Evolutionary conservation across 2,329 filamentous ascomycete species (phyloP).

Genomic region (Magnaporthiopsis rhizophila): DNA sequence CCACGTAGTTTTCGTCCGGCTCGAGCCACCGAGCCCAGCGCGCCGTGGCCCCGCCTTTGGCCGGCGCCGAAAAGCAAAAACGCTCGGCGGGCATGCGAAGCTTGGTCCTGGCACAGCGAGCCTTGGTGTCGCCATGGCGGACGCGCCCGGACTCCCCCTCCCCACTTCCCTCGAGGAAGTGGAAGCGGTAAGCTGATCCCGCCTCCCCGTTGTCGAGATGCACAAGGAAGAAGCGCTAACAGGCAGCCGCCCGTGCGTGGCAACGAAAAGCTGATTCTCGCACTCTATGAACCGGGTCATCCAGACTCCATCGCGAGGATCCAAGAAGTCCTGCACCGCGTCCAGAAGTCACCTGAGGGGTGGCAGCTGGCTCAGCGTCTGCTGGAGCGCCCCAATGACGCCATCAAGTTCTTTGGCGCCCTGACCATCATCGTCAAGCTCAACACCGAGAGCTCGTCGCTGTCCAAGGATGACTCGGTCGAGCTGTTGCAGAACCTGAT

Average conservation of each 20-base stretch:
- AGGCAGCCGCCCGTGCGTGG: background rate
- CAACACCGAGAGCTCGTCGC: constrained; percentile 62
- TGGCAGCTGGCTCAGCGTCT: constrained; percentile 81
- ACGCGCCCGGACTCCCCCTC: constrained; percentile 16
- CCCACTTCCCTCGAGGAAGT: constrained; percentile 27
- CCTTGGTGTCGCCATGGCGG: background rate
- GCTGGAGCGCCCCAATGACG: constrained; percentile 49
- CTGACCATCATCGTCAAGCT: constrained; percentile 91
- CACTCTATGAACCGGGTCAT: constrained; percentile 40
- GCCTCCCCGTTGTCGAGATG: background rate
- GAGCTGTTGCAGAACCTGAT: constrained; percentile 54
- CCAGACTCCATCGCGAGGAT: constrained; percentile 40
- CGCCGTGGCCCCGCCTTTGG: background rate
- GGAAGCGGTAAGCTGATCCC: constrained; percentile 20
- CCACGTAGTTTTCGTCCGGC: background rate
- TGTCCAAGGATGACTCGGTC: constrained; percentile 49
- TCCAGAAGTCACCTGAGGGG: constrained; percentile 73
- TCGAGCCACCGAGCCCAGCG: background rate
- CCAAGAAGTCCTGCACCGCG: constrained; percentile 67
- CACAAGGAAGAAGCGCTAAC: no score
- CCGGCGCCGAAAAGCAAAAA: background rate
- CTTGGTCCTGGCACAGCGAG: background rate
- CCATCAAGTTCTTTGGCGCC: constrained; percentile 86
- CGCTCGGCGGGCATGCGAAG: background rate
- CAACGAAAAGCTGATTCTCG: constrained; percentile 33